Evolutionary conservation across 108 stramenopile species (phyloP).

Genomic region (Licmophora abbreviata): DNA sequence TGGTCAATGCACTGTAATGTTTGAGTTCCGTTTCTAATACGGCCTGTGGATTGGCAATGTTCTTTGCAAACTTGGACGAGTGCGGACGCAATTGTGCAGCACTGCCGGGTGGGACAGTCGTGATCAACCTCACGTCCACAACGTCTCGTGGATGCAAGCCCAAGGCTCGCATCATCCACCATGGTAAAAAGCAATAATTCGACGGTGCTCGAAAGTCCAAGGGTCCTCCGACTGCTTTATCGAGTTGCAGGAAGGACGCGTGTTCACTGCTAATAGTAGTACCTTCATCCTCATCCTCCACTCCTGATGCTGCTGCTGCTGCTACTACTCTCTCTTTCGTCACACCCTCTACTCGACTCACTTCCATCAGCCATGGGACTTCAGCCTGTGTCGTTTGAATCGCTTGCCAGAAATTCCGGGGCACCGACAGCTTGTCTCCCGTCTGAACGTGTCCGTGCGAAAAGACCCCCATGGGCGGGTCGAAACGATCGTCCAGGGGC

Average conservation of each 20-base stretch:
- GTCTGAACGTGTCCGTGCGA: constrained; percentile 77
- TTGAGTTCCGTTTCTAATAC: constrained; percentile 87
- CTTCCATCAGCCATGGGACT: constrained; percentile 83
- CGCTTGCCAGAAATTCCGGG: constrained; percentile 59
- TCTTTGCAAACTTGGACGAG: constrained; percentile 45
- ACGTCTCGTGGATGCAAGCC: constrained; percentile 72
- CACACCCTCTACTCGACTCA: constrained; percentile 61
- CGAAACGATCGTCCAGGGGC: constrained; percentile 71
- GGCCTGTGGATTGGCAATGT: constrained; percentile 78
- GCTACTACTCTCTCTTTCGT: constrained; percentile 12
- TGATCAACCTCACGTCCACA: constrained; percentile 58
- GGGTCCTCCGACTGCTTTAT: constrained; percentile 69
- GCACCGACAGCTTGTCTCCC: constrained; percentile 82
- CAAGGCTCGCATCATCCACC: constrained; percentile 85
- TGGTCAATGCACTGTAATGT: constrained; percentile 74
- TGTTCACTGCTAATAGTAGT: neutral
- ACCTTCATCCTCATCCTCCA: constrained; percentile 24
- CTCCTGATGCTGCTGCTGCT: constrained; percentile 21
- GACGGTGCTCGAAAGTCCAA: constrained; percentile 89
- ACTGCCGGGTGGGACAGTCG: constrained; percentile 57
- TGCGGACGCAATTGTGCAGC: constrained; percentile 75
- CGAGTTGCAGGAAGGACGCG: constrained; percentile 25
- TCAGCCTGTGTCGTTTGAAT: constrained; percentile 60
- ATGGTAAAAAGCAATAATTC: constrained; percentile 80
- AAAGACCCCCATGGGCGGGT: constrained; percentile 83